Evolutionary conservation across 164 flowering plant species (phyloP), one percentile per base, ranked within the genome.

Genomic region (Aristolochia contorta): DNA sequence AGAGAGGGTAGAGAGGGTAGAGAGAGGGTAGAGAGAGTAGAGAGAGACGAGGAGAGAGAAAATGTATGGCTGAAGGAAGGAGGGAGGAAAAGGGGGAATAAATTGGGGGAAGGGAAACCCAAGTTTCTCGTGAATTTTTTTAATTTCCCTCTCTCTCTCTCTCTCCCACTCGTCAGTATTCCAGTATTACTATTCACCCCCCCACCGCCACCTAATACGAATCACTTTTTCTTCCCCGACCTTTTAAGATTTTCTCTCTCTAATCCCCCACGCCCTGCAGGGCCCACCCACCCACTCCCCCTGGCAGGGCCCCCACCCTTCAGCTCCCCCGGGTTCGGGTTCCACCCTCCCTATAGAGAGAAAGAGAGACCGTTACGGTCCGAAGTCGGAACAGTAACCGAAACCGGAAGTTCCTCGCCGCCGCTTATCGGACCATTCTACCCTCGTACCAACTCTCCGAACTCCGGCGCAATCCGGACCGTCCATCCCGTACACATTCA

Each of bases 81-180:
- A 2, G 30, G 30, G 30, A 5, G 30, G 30, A 27, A 27, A 27
- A 27, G 27, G 54, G 48, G 50, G 23, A 15, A 43, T 15, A 58
- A 24, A 54, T 19, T 15, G 30, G 30, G 57, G 16, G 37, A 56
- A 18, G 58, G 41, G 19, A 25, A 15, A 3, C 58, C 58, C 58
- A 56, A 30, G 58, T 56, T 30, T 24, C 58, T 56, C 58, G 58
- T 56, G 58, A 56, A 23, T 53, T 2, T 16, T 22, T 52, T 52
- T 22, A 16, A 32, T 53, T 23, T 53, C 56, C 23, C 2, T 16
- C 30, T 53, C 55, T 20, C n/a, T n/a, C n/a, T n/a, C n/a, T n/a
- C n/a, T n/a, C n/a, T n/a, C n/a, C n/a, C n/a, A 6, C 7, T 52
- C 25, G 21, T 19, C 5, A 19, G 15, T 18, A 12, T 52, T 52